These are phyloP conservation scores for Zangia roseola DNA, from an alignment of 768 basidiomycete genomes.

Conservation along the genomic window DNA sequence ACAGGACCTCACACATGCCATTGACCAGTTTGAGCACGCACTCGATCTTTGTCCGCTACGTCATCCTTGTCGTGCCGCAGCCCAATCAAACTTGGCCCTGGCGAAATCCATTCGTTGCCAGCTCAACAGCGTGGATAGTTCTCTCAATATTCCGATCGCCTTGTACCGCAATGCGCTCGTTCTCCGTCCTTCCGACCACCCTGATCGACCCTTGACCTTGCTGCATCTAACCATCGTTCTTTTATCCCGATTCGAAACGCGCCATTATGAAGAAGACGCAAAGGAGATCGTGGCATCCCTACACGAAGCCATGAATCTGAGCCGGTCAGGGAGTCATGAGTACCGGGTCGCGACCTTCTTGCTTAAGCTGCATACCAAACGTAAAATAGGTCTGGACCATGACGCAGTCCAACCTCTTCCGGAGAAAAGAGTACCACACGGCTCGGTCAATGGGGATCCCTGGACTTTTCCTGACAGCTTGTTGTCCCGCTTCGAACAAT, in stretches of 20 bases:
- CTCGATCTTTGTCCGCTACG: background rate
- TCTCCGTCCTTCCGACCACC: background rate
- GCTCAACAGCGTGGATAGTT: background rate
- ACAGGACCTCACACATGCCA: background rate
- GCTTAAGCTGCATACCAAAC: background rate
- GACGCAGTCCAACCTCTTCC: no score
- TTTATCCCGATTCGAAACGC: background rate
- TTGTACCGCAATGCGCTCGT: background rate
- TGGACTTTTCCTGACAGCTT: no score
- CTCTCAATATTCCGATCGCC: background rate
- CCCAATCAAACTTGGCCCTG: slow-evolving; percentile 1
- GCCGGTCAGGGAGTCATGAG: background rate
- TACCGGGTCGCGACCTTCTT: background rate
- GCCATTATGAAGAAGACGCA: background rate
- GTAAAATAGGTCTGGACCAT: background rate
- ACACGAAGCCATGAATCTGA: background rate
- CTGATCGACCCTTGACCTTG: background rate
- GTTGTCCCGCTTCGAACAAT: background rate
- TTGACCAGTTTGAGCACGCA: background rate
- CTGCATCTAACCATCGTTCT: background rate
- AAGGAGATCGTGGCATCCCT: background rate
- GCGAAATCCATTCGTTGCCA: background rate
- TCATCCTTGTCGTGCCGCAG: slow-evolving; percentile 4
- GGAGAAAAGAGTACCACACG: no score
- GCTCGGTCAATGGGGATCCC: no score